phyloP scores from a whole-genome alignment of 2,329 filamentous ascomycete species.

The Metarhizium robertsii region DNA sequence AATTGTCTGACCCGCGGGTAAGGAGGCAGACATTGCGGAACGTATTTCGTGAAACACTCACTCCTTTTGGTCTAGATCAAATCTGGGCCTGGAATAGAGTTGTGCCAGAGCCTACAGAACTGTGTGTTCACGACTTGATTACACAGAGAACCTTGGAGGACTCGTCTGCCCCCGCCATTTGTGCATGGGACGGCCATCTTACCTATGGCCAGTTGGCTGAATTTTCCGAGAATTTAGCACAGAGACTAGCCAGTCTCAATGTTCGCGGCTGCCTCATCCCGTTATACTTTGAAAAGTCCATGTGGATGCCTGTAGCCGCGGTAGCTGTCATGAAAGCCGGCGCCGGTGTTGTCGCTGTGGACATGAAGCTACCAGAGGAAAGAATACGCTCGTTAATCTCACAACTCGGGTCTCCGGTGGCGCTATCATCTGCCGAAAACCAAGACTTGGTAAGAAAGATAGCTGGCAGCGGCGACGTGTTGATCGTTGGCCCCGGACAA shows the following conservation, averaged over 20 bases:
- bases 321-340: not conserved
- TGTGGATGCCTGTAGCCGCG: constrained; percentile 3
- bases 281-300: constrained; percentile 3
- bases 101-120: constrained; percentile 6
- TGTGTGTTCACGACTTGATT: constrained; percentile 14
- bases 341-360: not conserved
- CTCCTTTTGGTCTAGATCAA: not conserved
- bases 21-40: not conserved
- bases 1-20: not conserved
- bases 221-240: constrained; percentile 2
- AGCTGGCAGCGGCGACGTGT: not conserved
- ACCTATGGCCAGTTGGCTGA: constrained; percentile 11
- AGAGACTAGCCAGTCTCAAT: not conserved
- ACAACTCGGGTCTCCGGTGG: constrained; percentile 7
- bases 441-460: constrained; percentile 3
- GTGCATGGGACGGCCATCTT: constrained; percentile 16
- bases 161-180: constrained; percentile 10
- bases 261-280: not conserved
- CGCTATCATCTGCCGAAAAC: constrained; percentile 9
- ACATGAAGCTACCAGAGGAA: constrained; percentile 10
- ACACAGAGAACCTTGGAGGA: constrained; percentile 5
- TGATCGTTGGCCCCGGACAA: not conserved
- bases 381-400: constrained; percentile 9
- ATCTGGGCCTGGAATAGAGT: constrained; percentile 12
- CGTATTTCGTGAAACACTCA: not conserved